Percentiles rank a stretch among this genome's conserved stretches.
Conservation (phyloP, 176 grass and related monocot species). For the Lolium rigidum region DNA sequence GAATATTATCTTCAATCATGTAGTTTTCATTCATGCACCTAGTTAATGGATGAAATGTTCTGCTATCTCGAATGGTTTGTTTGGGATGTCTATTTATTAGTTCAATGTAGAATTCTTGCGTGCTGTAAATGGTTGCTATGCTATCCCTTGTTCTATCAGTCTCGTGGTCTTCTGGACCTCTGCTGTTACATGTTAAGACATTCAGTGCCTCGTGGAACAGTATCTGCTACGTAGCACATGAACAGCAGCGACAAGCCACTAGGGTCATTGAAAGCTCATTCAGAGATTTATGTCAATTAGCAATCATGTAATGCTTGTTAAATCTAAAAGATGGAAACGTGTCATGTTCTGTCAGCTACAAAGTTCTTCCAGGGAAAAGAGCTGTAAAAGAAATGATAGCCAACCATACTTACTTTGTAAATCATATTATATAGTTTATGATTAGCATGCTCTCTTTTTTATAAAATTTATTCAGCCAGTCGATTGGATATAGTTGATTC, state of each 20-base stretch:
- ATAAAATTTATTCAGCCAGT: neutral
- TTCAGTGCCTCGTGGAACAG: neutral
- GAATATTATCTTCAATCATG: constrained; percentile 16
- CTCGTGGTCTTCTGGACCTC: neutral
- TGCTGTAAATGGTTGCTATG: constrained; percentile 8
- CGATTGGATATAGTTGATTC: neutral
- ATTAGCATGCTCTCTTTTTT: neutral
- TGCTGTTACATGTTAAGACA: constrained; percentile 18
- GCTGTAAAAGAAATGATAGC: neutral
- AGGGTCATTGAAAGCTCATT: neutral
- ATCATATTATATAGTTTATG: neutral
- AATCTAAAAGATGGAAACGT: constrained; percentile 4
- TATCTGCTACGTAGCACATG: constrained; percentile 13
- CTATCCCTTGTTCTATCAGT: neutral
- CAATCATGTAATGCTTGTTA: neutral
- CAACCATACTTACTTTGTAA: constrained; percentile 1
- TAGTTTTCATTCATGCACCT: constrained; percentile 6
- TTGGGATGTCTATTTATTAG: neutral
- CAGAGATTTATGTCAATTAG: neutral
- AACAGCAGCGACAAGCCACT: neutral
- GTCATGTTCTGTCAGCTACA: neutral
- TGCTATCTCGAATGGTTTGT: neutral
- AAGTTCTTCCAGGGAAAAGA: neutral
- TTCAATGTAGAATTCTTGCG: neutral
- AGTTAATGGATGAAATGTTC: constrained; percentile 18